Evolutionary conservation across 148 eudicot genomes (phyloP), one percentile per base, ranked within the genome.

Genomic region (Chenopodium formosanum): DNA sequence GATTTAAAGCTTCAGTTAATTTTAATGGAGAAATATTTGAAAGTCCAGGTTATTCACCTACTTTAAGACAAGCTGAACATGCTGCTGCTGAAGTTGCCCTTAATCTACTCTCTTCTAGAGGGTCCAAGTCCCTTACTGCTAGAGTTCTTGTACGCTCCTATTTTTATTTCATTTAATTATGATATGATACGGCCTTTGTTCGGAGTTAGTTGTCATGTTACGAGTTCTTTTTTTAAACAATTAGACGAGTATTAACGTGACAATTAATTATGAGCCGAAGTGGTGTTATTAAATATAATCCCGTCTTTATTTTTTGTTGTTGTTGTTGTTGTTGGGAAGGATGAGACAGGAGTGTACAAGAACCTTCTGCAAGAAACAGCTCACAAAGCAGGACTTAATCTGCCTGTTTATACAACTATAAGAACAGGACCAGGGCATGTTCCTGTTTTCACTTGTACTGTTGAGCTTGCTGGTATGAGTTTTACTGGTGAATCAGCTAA

Each of bases 281-380:
- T 1, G 14, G 53, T 50, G 44, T 40, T 40, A 40, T 40, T 40
- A 0, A 52, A 25, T 25, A 25, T 25, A 25, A 14, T 10, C 23
- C 25, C 22, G 9, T 50, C 22, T 31, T 62, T 46, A n/a, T 0
- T 5, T 7, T 75, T 67, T 58, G 17, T 74, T 2, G 56, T 22
- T 60, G 4, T 20, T 78, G 34, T 25, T 67, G 60, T 13, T 44
- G 82, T 34, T 4, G 25, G 20, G 5, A 76, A 90, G 91, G 91
- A 88, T 84, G 91, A 90, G 81, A 89, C 90, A 34, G 93, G 91
- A 77, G 91, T 90, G 79, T 90, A 89, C 80, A 88, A 88, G 85
- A 90, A 90, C 46, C 82, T 90, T 50, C 76, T 90, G 27, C 93
- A 90, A 71, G 90, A 87, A 75, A 89, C 90, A 46, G 89, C 90